phyloP scores from a whole-genome alignment of 1,284 basidiomycete genomes.

The Anthracocystis walkeri region DNA sequence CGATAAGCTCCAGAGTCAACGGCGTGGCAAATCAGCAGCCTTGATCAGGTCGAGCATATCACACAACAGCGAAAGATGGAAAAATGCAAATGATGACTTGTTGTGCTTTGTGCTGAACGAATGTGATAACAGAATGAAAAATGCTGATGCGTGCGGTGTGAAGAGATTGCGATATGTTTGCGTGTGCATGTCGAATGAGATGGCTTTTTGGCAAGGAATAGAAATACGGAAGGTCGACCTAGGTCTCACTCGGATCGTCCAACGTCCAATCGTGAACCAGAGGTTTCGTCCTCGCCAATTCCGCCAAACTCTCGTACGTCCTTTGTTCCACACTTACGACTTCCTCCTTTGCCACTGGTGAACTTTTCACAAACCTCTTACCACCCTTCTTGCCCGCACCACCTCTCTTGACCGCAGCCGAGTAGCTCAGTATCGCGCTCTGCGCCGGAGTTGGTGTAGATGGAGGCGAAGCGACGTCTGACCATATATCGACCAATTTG shows the following conservation, averaged over 20 bases:
- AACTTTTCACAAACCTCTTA: neutral
- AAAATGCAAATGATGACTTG: no score
- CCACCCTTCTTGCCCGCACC: slow-evolving; percentile 2
- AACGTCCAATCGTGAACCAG: slow-evolving; percentile 32
- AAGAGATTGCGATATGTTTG: no score
- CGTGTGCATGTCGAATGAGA: neutral
- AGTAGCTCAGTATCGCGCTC: slow-evolving; percentile 27
- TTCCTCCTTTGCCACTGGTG: neutral
- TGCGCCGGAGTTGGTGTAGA: neutral
- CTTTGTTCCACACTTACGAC: slow-evolving; percentile 21
- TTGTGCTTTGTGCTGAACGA: no score
- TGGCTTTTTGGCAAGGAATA: neutral
- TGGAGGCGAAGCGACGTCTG: neutral
- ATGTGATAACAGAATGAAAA: no score
- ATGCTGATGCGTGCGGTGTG: no score
- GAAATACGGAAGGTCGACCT: neutral
- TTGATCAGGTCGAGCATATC: neutral
- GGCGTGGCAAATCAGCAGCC: neutral
- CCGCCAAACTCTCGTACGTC: slow-evolving; percentile 23
- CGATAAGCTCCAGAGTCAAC: neutral
- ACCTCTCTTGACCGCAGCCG: slow-evolving; percentile 26
- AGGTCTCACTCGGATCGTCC: slow-evolving; percentile 13
- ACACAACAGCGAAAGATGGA: neutral
- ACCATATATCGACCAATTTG: slow-evolving; percentile 44
- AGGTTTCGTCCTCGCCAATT: slow-evolving; percentile 11